These are phyloP conservation scores for Gloeopeniophorella convolvens DNA, from an alignment of 768 basidiomycete genomes.

Conservation along the genomic window DNA sequence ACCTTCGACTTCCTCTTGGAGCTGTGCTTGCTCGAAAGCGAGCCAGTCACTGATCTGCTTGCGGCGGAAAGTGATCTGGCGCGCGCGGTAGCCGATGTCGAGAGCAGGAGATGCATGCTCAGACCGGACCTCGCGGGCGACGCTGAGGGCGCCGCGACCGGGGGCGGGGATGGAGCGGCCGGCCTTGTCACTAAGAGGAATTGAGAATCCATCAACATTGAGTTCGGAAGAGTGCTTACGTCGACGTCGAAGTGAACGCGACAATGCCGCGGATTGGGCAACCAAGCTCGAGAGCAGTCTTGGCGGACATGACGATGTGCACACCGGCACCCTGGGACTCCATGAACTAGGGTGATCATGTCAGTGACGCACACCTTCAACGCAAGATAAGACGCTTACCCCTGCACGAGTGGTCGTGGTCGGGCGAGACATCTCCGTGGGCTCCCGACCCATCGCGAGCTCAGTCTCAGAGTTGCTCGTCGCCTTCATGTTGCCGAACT, in stretches of 20 bases:
- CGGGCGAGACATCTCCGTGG: conserved; percentile 97
- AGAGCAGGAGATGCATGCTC: conserved; percentile 77
- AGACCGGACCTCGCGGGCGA: conserved; percentile 79
- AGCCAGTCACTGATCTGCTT: conserved; percentile 95
- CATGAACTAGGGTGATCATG: conserved; percentile 61
- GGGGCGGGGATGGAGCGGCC: conserved; percentile 97
- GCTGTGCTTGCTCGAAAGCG: conserved; percentile 75
- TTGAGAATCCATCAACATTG: conserved; percentile 3
- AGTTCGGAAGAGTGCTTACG: conserved; percentile 44
- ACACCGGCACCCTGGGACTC: conserved; percentile 96
- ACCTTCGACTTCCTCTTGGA: conserved; percentile 70
- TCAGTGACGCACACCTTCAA: not conserved
- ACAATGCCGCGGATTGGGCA: conserved; percentile 90
- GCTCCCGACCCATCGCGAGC: conserved; percentile 98
- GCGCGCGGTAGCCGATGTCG: conserved; percentile 80
- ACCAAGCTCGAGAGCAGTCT: conserved; percentile 91
- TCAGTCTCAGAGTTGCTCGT: conserved; percentile 96
- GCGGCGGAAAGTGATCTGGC: conserved; percentile 94
- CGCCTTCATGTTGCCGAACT: conserved; percentile 99
- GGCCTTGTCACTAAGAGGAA: conserved; percentile 77
- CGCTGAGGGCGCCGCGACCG: conserved; percentile 84
- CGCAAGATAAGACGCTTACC: conserved; percentile 38
- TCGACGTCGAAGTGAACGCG: conserved; percentile 93
- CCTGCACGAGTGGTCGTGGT: conserved; percentile 94
- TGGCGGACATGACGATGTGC: conserved; percentile 95